Evolutionary conservation across 768 basidiomycete genomes (phyloP).

Genomic region (Pleurotus ostreatus): DNA sequence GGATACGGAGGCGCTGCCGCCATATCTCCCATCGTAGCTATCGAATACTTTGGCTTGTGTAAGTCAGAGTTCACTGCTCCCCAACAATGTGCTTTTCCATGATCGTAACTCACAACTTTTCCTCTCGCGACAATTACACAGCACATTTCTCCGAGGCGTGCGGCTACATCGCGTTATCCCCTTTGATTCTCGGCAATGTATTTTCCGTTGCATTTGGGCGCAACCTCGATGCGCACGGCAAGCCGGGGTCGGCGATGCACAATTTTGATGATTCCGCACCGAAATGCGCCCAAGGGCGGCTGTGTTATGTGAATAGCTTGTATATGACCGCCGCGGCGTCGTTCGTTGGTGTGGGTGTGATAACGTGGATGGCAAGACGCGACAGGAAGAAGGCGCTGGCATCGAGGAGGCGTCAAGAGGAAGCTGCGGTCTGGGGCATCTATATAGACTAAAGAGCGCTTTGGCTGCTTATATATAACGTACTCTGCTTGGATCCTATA

Average conservation of each 20-base stretch:
- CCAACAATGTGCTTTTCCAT: not conserved
- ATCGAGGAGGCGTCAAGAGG: not conserved
- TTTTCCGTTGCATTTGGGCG: slow-evolving; percentile 80
- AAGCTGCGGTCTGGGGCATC: slow-evolving; percentile 4
- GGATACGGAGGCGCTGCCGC: slow-evolving; percentile 75
- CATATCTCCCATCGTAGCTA: slow-evolving; percentile 63
- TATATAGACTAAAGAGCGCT: not conserved
- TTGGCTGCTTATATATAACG: too few relatives aligned
- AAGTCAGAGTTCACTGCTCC: slow-evolving; percentile 23
- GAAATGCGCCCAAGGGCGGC: slow-evolving; percentile 52
- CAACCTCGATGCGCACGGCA: slow-evolving; percentile 72
- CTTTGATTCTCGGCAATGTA: slow-evolving; percentile 72
- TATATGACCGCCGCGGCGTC: slow-evolving; percentile 48
- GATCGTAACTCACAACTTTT: not conserved
- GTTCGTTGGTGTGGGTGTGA: slow-evolving; percentile 39
- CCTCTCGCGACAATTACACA: slow-evolving; percentile 16
- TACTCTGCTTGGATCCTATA: too few relatives aligned
- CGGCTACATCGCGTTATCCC: slow-evolving; percentile 74
- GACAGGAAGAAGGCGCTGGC: slow-evolving; percentile 25
- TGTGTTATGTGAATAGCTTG: slow-evolving; percentile 58
- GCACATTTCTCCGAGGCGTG: slow-evolving; percentile 83
- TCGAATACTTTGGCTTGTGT: slow-evolving; percentile 91
- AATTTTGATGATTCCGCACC: slow-evolving; percentile 15
- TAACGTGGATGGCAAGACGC: slow-evolving; percentile 47
- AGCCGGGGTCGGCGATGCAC: not conserved